Base-by-base conservation (phyloP, 306 rosid genomes). In the Ochetophila trinervis region DNA sequence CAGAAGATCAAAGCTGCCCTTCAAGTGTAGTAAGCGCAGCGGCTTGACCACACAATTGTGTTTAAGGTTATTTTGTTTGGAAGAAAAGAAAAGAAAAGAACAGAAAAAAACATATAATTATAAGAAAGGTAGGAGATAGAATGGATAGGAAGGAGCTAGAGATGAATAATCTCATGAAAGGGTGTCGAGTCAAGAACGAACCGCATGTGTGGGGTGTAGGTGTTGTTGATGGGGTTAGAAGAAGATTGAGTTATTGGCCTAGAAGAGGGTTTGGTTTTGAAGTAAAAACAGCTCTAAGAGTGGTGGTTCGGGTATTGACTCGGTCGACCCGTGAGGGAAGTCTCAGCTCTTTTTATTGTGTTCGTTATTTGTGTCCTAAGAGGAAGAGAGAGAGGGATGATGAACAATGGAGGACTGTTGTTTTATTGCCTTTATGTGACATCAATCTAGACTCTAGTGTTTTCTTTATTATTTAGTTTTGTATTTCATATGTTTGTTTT, bases 171-270 rank as follows among this genome's bases (percentile, higher is more conserved):
- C 53, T 84, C 78, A 0, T 21, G 55, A 61, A 21, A 50, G 70
- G 96, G 96, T 76, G 78, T 76, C 60, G 88, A 93, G 96, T 92
- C 96, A 89, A 89, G 98, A 91, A 78, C 87, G 98, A 91, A 92
- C 96, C 96, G 20, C 79, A 13, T 65, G 74, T 63, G 68, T 50
- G 60, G 72, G 64, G 22, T 62, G 54, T 2, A 52, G 22, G 56
- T 34, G 56, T 32, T 9, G 55, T 49, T 34, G 63, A 20, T n/a
- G 45, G 45, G 45, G 4, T 40, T 40, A 40, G 45, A 1, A 40
- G 45, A 27, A 27, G 32, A 27, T 27, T 27, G 32, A 27, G 32
- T 27, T 27, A 27, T 27, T 27, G 32, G 2, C 4, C 32, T 27
- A 27, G 3, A 1, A 1, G 32, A 27, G 2, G 32, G 32, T 27